Conservation (phyloP, 1,284 basidiomycete species). For the Heimioporus retisporus region DNA sequence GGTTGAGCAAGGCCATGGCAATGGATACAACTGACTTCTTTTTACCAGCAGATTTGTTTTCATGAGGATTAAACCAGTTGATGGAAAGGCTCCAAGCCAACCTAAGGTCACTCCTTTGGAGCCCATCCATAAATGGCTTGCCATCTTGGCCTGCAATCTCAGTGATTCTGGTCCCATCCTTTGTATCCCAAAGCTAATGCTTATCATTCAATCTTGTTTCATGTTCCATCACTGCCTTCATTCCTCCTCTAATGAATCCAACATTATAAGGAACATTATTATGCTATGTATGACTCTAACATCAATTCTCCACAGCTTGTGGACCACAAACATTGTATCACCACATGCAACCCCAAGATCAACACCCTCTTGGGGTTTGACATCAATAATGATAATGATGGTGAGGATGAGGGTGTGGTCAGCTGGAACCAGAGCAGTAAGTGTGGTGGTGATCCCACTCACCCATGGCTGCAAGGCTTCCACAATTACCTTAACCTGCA, state of each 20-base stretch:
- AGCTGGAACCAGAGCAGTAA: no score
- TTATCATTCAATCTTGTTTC: conserved; percentile 14
- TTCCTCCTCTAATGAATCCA: conserved; percentile 15
- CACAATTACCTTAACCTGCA: no score
- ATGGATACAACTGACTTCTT: conserved; percentile 44
- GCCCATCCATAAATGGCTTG: conserved; percentile 29
- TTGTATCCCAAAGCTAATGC: conserved; percentile 36
- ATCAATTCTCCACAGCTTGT: no score
- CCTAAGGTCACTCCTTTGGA: conserved; percentile 26
- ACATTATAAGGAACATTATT: no score
- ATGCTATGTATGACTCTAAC: no score
- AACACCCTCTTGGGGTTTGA: no score
- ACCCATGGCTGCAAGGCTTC: no score
- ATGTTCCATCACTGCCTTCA: conserved; percentile 40
- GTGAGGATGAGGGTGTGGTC: no score
- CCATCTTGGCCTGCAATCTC: conserved; percentile 37
- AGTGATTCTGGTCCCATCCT: conserved; percentile 38
- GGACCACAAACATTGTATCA: no score
- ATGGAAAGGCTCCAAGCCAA: conserved; percentile 39
- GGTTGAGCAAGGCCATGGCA: conserved; percentile 44
- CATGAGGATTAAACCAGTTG: conserved; percentile 52
- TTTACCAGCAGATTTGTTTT: conserved; percentile 41
- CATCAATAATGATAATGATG: no score
- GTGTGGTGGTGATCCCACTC: no score
- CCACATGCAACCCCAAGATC: no score